Conservation (phyloP, 1,139 yeast genomes). For the Spencermartinsiella ligniputridi region DNA sequence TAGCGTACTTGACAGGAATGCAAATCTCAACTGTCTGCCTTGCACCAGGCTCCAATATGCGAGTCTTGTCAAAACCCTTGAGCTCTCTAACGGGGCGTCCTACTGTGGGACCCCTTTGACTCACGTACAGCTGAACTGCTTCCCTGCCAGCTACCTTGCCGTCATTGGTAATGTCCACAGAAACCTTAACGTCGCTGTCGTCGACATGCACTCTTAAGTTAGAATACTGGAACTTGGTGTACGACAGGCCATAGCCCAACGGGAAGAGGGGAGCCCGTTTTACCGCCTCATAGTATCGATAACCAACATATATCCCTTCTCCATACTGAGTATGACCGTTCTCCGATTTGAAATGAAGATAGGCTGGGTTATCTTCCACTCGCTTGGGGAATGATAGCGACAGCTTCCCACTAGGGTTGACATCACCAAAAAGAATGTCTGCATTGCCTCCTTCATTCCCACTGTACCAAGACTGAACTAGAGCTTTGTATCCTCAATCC, state of each 20-base stretch:
- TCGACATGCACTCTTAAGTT: constrained; percentile 2
- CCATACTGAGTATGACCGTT: constrained; percentile 57
- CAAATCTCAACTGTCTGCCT: constrained; percentile 36
- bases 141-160: constrained; percentile 44
- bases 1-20: constrained; percentile 46
- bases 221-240: constrained; percentile 39
- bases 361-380: constrained; percentile 47
- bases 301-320: constrained; percentile 55
- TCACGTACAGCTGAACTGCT: constrained; percentile 45
- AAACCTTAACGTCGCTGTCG: constrained; percentile 35
- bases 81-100: constrained; percentile 54
- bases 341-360: constrained; percentile 40
- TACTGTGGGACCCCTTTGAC: constrained; percentile 40
- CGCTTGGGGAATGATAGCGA: constrained; percentile 55
- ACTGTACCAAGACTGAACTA: constrained; percentile 51
- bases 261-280: constrained; percentile 48
- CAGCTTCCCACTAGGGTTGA: constrained; percentile 59
- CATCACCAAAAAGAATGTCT: constrained; percentile 58
- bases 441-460: constrained; percentile 49
- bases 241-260: constrained; percentile 59
- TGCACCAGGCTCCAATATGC: constrained; percentile 40
- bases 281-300: constrained; percentile 52
- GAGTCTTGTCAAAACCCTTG: constrained; percentile 50
- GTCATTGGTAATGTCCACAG: constrained; percentile 42
- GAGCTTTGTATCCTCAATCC: constrained; percentile 47